Evolutionary conservation across 371 early-diverging fungal species (phyloP).

Genomic region (Lichtheimia ramosa): DNA sequence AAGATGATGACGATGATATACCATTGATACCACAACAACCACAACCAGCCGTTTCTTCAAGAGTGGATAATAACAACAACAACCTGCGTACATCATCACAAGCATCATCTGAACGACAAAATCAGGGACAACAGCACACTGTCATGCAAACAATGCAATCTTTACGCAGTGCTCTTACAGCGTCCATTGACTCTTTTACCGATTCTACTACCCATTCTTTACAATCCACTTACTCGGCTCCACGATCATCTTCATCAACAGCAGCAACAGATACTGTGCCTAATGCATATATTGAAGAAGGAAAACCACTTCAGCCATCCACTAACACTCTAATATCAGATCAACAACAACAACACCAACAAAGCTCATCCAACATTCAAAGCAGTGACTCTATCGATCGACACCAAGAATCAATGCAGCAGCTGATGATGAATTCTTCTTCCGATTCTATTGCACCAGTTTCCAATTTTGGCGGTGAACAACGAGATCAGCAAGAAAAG

Average conservation of each 20-base stretch:
- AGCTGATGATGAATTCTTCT: too few relatives aligned
- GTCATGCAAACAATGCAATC: neutral
- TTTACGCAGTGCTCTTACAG: conserved; percentile 2
- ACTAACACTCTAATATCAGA: too few relatives aligned
- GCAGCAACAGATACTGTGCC: neutral
- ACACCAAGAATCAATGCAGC: too few relatives aligned
- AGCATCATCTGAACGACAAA: neutral
- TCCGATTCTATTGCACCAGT: too few relatives aligned
- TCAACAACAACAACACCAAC: too few relatives aligned
- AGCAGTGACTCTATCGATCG: too few relatives aligned
- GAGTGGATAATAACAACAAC: neutral
- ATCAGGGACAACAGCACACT: neutral
- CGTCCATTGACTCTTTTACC: conserved; percentile 6
- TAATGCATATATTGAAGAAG: neutral
- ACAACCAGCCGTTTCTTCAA: neutral
- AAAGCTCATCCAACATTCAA: too few relatives aligned
- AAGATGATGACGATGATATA: conserved; percentile 7
- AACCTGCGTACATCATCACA: neutral
- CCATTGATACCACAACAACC: neutral
- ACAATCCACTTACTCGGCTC: neutral
- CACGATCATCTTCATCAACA: conserved; percentile 5
- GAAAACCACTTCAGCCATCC: neutral
- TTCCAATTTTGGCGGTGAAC: too few relatives aligned
- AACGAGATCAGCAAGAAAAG: too few relatives aligned
- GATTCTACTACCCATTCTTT: conserved; percentile 6